phyloP scores from a whole-genome alignment of 257 asterid genomes.

The Solanum paucissectum region DNA sequence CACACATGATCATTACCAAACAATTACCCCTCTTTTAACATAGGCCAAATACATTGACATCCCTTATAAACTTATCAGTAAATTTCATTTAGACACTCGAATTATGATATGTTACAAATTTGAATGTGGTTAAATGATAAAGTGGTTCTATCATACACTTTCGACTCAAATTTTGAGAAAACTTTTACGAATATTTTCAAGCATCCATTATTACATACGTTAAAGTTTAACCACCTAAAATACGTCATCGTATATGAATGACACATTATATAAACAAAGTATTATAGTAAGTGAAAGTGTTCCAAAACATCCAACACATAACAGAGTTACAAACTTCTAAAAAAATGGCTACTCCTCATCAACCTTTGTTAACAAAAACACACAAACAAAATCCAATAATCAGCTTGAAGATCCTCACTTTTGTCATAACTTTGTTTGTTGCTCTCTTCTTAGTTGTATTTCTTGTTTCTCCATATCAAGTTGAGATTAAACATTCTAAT shows the following conservation, averaged over 20 bases:
- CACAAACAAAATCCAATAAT: slow-evolving; percentile 1
- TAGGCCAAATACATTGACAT: not conserved
- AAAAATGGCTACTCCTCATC: slow-evolving; percentile 11
- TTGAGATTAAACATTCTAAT: not conserved
- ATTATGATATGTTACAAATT: not conserved
- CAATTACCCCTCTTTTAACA: not conserved
- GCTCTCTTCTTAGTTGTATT: slow-evolving; percentile 4
- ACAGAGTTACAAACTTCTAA: not conserved
- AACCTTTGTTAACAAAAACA: slow-evolving; percentile 14
- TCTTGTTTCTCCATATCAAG: slow-evolving; percentile 10
- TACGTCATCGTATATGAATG: not conserved
- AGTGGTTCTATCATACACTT: not conserved
- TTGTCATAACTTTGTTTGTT: slow-evolving; percentile 1
- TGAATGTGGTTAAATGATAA: not conserved
- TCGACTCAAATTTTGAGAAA: not conserved
- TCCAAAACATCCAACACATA: not conserved
- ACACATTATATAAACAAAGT: not conserved
- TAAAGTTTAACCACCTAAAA: not conserved
- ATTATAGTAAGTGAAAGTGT: not conserved
- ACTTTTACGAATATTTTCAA: not conserved
- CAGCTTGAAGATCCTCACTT: slow-evolving; percentile 17
- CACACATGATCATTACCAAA: too few species aligned
- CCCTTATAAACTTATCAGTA: too few species aligned
- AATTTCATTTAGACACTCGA: not conserved
- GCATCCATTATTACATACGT: not conserved